These are phyloP conservation scores for Citrus sp. DNA, from an alignment of 345 rosid species.

Conservation along the genomic window DNA sequence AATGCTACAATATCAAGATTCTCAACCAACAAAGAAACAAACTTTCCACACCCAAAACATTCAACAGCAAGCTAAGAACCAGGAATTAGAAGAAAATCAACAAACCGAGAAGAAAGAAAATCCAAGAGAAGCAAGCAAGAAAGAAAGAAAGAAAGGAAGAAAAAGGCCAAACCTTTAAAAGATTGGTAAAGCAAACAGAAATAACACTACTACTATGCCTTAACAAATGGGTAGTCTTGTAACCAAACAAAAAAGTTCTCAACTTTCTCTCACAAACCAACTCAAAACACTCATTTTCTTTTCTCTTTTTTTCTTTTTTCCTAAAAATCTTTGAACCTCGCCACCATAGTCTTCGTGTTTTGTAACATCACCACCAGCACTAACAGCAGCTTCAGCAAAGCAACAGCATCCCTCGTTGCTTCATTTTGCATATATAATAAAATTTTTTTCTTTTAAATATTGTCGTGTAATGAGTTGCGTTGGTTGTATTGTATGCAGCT, in stretches of 20 bases:
- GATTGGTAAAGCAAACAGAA: conserved; percentile 10
- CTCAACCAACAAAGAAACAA: not conserved
- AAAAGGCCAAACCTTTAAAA: conserved; percentile 12
- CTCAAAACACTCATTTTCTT: not conserved
- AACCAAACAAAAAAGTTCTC: not conserved
- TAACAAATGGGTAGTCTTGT: conserved; percentile 13
- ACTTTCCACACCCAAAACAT: not conserved
- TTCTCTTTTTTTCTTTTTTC: not conserved
- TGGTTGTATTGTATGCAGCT: not conserved
- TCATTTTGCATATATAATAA: not conserved
- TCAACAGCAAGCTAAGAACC: not conserved
- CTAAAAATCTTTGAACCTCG: not conserved
- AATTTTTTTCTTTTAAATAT: too few relatives aligned
- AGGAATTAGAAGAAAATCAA: not conserved
- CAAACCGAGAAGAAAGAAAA: not conserved
- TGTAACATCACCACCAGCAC: not conserved
- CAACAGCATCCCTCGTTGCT: not conserved
- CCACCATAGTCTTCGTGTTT: not conserved
- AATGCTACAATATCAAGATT: conserved; percentile 5
- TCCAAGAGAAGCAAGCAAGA: not conserved
- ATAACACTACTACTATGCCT: not conserved
- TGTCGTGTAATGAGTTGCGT: not conserved
- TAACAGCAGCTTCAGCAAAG: not conserved
- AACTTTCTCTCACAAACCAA: not conserved
- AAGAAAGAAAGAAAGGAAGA: not conserved